phyloP scores from a whole-genome alignment of 495 filamentous ascomycete genomes.

The Trichocladium uniseriatum region DNA sequence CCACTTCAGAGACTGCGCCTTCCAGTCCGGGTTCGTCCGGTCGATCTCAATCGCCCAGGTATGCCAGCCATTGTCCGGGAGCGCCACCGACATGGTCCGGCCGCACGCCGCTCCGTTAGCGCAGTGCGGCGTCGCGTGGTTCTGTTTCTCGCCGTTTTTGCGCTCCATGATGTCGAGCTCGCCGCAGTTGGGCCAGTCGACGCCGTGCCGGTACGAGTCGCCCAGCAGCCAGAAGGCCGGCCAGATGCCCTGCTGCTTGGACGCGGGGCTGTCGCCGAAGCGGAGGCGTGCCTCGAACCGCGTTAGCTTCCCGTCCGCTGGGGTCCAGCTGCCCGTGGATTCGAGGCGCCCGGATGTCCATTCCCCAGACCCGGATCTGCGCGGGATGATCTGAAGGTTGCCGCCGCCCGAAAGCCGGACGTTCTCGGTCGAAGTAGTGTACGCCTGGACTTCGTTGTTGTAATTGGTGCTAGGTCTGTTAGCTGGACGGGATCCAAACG shows the following conservation, averaged over 20 bases:
- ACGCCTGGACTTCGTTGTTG: slow-evolving; percentile 31
- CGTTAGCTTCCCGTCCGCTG: slow-evolving; percentile 20
- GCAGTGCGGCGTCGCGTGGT: slow-evolving; percentile 37
- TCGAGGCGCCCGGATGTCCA: slow-evolving; percentile 41
- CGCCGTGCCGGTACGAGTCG: slow-evolving; percentile 23
- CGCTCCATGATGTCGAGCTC: slow-evolving; percentile 40
- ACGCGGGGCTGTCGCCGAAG: slow-evolving; percentile 25
- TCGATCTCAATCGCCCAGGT: slow-evolving; percentile 33
- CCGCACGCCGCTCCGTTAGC: slow-evolving; percentile 1
- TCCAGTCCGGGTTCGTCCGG: slow-evolving; percentile 24
- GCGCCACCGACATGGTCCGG: slow-evolving; percentile 14
- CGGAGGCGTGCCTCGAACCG: slow-evolving; percentile 29
- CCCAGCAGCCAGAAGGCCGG: slow-evolving; percentile 42
- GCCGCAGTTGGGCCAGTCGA: slow-evolving; percentile 34
- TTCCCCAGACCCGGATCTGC: slow-evolving; percentile 13
- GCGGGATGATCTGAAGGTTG: slow-evolving; percentile 32
- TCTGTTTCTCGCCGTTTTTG: slow-evolving; percentile 28
- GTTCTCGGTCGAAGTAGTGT: slow-evolving; percentile 27
- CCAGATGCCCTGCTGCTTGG: slow-evolving; percentile 37
- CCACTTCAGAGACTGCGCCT: slow-evolving; percentile 32
- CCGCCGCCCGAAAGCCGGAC: slow-evolving; percentile 29
- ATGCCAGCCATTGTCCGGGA: slow-evolving; percentile 31
- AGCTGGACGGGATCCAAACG: no score
- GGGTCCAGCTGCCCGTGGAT: slow-evolving; percentile 28
- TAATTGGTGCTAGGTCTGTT: background rate